Conservation (phyloP, 2,329 filamentous ascomycete genomes). For the Fusarium concolor region DNA sequence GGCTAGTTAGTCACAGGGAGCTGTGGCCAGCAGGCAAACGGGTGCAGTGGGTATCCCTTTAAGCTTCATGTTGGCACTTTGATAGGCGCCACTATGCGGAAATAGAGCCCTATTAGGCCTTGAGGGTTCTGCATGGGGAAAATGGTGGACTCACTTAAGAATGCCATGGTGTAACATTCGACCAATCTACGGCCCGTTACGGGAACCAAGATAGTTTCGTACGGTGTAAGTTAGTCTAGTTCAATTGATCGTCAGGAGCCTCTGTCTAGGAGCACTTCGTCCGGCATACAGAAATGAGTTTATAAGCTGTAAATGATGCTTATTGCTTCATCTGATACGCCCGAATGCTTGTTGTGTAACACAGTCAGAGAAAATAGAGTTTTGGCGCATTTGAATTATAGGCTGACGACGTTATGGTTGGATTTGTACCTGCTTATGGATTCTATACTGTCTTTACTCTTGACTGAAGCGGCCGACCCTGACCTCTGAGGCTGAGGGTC, state of each 20-base stretch:
- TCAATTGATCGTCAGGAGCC: constrained; percentile 1
- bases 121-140: constrained; percentile 6
- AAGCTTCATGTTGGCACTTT: constrained; percentile 21
- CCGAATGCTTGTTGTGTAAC: constrained; percentile 10
- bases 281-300: neutral
- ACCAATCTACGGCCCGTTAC: constrained; percentile 11
- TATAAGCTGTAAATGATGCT: neutral
- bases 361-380: constrained; percentile 1
- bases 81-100: constrained; percentile 19
- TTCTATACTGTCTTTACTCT: neutral
- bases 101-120: neutral
- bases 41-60: neutral
- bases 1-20: constrained; percentile 8
- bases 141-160: constrained; percentile 3
- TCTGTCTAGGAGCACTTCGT: neutral
- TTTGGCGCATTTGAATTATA: neutral
- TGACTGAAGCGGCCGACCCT: constrained; percentile 23
- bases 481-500: constrained; percentile 4
- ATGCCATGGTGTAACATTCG: constrained; percentile 6
- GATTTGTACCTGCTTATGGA: constrained; percentile 8
- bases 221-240: neutral
- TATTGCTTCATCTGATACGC: neutral
- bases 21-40: constrained; percentile 17
- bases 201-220: neutral
- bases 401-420: constrained; percentile 2